Percentiles rank a stretch among this genome's conserved stretches.
Conservation (phyloP, 768 basidiomycete genomes). For the Leucocoprinus leucothites region DNA sequence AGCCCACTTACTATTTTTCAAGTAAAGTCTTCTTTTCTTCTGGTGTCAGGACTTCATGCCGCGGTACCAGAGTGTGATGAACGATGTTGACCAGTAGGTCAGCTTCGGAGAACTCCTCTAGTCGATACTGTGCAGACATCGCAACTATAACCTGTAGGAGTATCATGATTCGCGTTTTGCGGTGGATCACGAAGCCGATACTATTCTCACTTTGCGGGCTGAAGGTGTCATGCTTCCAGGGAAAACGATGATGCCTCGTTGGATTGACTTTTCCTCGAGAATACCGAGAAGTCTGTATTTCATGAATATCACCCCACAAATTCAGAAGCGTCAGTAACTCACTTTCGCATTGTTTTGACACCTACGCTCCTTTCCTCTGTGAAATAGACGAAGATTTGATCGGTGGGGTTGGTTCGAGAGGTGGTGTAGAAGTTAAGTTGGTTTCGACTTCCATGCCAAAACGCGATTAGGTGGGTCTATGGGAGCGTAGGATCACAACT, state of each 20-base stretch:
- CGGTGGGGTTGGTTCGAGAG: slow-evolving; percentile 55
- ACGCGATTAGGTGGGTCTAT: background rate
- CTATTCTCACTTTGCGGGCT: slow-evolving; percentile 75
- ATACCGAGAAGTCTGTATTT: slow-evolving; percentile 76
- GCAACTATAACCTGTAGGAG: slow-evolving; percentile 78
- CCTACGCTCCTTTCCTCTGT: slow-evolving; percentile 95
- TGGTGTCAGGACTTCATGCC: slow-evolving; percentile 80
- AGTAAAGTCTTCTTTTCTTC: slow-evolving; percentile 87
- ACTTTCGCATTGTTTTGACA: slow-evolving; percentile 98
- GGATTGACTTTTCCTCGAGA: slow-evolving; percentile 88
- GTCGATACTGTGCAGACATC: slow-evolving; percentile 79
- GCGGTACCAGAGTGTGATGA: slow-evolving; percentile 91
- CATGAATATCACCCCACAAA: slow-evolving; percentile 8
- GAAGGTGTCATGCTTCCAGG: slow-evolving; percentile 96
- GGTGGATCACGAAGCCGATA: slow-evolving; percentile 7
- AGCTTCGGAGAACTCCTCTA: slow-evolving; percentile 96
- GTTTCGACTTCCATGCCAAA: slow-evolving; percentile 57
- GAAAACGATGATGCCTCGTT: slow-evolving; percentile 92
- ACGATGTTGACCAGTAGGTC: slow-evolving; percentile 98
- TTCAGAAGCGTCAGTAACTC: slow-evolving; percentile 22
- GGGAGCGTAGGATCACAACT: slow-evolving; percentile 29
- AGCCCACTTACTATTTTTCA: slow-evolving; percentile 81
- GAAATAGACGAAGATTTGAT: slow-evolving; percentile 93
- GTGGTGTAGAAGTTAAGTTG: slow-evolving; percentile 91
- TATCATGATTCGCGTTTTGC: slow-evolving; percentile 13